Percentiles rank a stretch among this genome's conserved stretches.
phyloP scores from a whole-genome alignment of 2,329 filamentous ascomycete species.

The Zalaria sp. region DNA sequence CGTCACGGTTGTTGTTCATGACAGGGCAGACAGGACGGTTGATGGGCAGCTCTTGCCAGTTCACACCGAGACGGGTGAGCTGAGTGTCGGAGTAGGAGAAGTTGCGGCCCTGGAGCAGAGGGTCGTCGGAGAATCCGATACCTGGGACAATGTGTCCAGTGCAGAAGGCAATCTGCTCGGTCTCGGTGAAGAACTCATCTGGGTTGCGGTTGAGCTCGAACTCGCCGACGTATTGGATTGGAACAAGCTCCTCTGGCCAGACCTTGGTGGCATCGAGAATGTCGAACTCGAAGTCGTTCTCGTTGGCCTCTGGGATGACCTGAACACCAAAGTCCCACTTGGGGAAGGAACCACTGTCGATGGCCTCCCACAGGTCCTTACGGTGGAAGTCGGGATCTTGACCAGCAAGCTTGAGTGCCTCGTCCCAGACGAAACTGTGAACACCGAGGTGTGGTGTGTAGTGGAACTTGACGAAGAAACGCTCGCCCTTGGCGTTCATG shows the following conservation, averaged over 20 bases:
- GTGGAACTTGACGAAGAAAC: constrained; percentile 65
- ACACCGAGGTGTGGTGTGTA: constrained; percentile 63
- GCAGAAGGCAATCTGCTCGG: constrained; percentile 72
- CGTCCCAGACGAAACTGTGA: constrained; percentile 66
- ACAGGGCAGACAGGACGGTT: constrained; percentile 63
- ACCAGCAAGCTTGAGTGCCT: constrained; percentile 59
- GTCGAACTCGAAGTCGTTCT: constrained; percentile 73
- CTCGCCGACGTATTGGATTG: constrained; percentile 64
- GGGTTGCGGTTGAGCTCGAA: constrained; percentile 66
- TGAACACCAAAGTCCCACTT: constrained; percentile 80
- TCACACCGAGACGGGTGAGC: constrained; percentile 54
- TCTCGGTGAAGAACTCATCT: constrained; percentile 71
- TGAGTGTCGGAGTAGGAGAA: constrained; percentile 55
- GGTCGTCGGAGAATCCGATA: constrained; percentile 64
- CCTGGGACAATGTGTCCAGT: constrained; percentile 68
- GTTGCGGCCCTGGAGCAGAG: constrained; percentile 60
- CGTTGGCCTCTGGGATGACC: constrained; percentile 53
- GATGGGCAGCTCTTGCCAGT: constrained; percentile 66
- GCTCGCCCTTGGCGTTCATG: constrained; percentile 51
- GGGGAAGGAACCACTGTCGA: constrained; percentile 55
- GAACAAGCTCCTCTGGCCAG: constrained; percentile 67
- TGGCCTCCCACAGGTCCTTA: constrained; percentile 62
- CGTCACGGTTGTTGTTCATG: constrained; percentile 66
- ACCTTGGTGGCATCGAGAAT: constrained; percentile 75
- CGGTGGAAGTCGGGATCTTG: constrained; percentile 73